Conservation (phyloP, 2,329 filamentous ascomycete genomes). For the Xylaria multiplex region DNA sequence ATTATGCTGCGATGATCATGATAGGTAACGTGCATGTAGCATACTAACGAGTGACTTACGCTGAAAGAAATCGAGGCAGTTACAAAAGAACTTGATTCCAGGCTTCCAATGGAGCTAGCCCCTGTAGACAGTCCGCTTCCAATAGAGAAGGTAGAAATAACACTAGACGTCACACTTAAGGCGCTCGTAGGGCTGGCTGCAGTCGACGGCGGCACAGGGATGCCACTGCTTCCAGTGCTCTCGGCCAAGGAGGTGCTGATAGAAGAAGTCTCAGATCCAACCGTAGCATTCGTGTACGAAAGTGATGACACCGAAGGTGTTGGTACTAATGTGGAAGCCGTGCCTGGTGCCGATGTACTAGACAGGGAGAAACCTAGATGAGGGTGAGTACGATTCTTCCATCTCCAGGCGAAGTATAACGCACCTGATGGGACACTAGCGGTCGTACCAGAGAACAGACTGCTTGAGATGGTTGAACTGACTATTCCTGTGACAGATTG, state of each 20-base stretch:
- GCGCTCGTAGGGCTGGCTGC: constrained; percentile 20
- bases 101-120: constrained; percentile 11
- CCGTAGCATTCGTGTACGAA: neutral
- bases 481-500: constrained; percentile 27
- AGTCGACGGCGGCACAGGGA: constrained; percentile 13
- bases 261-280: neutral
- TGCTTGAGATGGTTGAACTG: constrained; percentile 16
- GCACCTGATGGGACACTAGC: constrained; percentile 11
- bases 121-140: constrained; percentile 14
- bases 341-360: neutral
- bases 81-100: neutral
- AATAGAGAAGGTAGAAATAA: constrained; percentile 1
- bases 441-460: constrained; percentile 6
- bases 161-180: constrained; percentile 10
- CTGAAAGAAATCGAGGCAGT: constrained; percentile 14
- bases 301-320: constrained; percentile 2
- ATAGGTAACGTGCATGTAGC: neutral
- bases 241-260: constrained; percentile 23
- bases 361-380: constrained; percentile 18
- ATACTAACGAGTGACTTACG: constrained; percentile 23
- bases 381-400: constrained; percentile 5
- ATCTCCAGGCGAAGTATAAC: neutral
- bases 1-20: neutral
- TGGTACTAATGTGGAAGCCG: neutral
- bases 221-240: constrained; percentile 26